Base-by-base conservation (phyloP, 169 alveolate species). In the Cystoisospora suis region DNA sequence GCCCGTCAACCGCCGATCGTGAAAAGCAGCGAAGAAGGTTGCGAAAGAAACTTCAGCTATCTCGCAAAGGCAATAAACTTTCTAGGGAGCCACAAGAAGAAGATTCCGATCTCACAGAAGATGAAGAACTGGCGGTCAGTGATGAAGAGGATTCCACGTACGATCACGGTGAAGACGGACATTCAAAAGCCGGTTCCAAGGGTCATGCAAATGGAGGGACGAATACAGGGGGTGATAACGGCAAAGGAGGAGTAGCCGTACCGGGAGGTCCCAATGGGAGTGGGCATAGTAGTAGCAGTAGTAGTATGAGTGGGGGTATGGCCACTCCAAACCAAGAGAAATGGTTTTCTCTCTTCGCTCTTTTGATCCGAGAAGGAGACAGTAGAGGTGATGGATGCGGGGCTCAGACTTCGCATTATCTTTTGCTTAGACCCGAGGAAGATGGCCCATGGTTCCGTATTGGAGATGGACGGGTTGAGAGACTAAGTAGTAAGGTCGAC, bases 371-470 rank as follows among this genome's bases (percentile, higher is more conserved):
- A 20, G 97, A 95, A 90, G 97, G 97, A 7, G 97, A 95, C 83
- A 47, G 90, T 34, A 92, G 90, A 29, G 93, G 95, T 34, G 89
- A 91, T 59, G 87, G 88, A 29, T 44, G 80, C 12, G 89, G 87
- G 29, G 56, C 90, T n/a, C 83, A 61, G 42, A 88, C 86, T 9
- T 87, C 93, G 56, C 95, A 95, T 81, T 95, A 95, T 20, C 94
- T 97, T 58, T 95, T 97, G 34, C 93, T 97, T 40, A 75, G 98
- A 40, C 98, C 98, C 12, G 97, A 97, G 75, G 97, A 95, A 70
- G 93, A 96, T 88, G 98, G 98, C 12, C 97, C 98, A 0, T 97
- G 98, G 98, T 96, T 94, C 83, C 92, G 97, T 65, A 94, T 96
- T 17, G 92, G 95, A 47, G 97, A 95, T 46, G 97, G 97, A 47